Percentiles rank a stretch among this genome's conserved stretches.
Evolutionary conservation across 768 basidiomycete genomes (phyloP).

Genomic region (Psilocybe cyanescens): DNA sequence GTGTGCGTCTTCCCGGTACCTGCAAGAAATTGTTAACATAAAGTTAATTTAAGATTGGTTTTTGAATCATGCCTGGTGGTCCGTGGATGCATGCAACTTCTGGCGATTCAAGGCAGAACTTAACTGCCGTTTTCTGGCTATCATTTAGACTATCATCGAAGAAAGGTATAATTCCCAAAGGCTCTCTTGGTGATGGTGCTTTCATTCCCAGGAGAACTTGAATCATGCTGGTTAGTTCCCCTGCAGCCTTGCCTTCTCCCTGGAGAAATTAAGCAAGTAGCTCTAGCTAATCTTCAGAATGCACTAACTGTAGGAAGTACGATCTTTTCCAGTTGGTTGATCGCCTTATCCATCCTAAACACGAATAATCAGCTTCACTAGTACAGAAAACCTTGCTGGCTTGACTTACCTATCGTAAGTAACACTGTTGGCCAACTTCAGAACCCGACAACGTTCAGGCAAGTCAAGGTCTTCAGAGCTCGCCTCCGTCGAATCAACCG

Average conservation of each 20-base stretch:
- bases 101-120: slow-evolving; percentile 77
- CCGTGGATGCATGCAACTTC: slow-evolving; percentile 96
- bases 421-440: slow-evolving; percentile 91
- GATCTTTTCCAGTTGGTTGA: slow-evolving; percentile 61
- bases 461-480: slow-evolving; percentile 71
- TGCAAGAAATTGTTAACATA: slow-evolving; percentile 21
- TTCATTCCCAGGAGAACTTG: slow-evolving; percentile 75
- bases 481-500: slow-evolving; percentile 67
- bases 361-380: not conserved
- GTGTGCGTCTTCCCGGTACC: slow-evolving; percentile 97
- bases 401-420: slow-evolving; percentile 78
- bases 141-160: slow-evolving; percentile 80
- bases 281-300: not conserved
- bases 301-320: slow-evolving; percentile 24
- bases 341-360: slow-evolving; percentile 85
- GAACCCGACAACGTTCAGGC: slow-evolving; percentile 80
- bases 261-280: slow-evolving; percentile 20
- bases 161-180: slow-evolving; percentile 54
- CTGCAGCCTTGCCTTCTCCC: slow-evolving; percentile 43
- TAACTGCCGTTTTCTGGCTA: slow-evolving; percentile 84
- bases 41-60: not conserved
- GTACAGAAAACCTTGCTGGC: not conserved
- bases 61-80: slow-evolving; percentile 72
- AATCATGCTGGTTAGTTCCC: slow-evolving; percentile 54
- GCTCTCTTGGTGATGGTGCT: slow-evolving; percentile 42